Conservation (phyloP, 192 early-diverging fungal species). For the Spinellus fusiger region DNA sequence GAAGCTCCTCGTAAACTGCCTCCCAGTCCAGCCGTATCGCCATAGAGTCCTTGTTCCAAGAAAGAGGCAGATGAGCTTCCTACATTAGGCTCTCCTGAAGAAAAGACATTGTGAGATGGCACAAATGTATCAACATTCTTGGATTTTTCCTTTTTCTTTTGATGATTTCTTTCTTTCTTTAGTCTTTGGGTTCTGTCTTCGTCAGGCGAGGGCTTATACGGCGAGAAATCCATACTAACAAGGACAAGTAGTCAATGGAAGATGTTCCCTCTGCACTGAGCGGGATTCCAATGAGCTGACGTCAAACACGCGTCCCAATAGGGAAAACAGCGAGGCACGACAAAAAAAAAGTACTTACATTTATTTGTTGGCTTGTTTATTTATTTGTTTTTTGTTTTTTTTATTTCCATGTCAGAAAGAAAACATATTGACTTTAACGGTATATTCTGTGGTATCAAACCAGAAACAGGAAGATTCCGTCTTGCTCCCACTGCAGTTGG, state of each 20-base stretch:
- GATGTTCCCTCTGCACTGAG: too few relatives aligned
- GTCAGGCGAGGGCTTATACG: conserved; percentile 43
- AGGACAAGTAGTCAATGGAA: not conserved
- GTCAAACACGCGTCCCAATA: not conserved
- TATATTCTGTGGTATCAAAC: conserved; percentile 45
- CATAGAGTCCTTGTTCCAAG: conserved; percentile 21
- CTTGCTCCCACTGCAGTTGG: conserved; percentile 59
- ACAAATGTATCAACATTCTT: conserved; percentile 1
- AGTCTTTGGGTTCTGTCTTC: conserved; percentile 25
- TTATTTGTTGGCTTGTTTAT: not conserved
- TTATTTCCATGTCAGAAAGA: conserved; percentile 34
- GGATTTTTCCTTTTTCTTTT: conserved; percentile 3
- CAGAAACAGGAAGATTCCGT: conserved; percentile 40
- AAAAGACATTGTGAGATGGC: conserved; percentile 13
- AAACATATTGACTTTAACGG: conserved; percentile 45
- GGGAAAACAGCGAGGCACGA: not conserved
- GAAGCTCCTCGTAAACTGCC: conserved; percentile 12
- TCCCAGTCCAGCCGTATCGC: conserved; percentile 13
- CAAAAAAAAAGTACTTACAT: not conserved
- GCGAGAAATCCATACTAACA: conserved; percentile 29
- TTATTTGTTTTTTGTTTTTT: conserved; percentile 8
- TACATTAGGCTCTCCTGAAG: conserved; percentile 13
- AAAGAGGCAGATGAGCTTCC: conserved; percentile 13
- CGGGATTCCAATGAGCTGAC: not conserved
- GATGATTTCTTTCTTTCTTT: conserved; percentile 4